Evolutionary conservation across 768 basidiomycete species (phyloP).

Genomic region (Royoungia palumana): DNA sequence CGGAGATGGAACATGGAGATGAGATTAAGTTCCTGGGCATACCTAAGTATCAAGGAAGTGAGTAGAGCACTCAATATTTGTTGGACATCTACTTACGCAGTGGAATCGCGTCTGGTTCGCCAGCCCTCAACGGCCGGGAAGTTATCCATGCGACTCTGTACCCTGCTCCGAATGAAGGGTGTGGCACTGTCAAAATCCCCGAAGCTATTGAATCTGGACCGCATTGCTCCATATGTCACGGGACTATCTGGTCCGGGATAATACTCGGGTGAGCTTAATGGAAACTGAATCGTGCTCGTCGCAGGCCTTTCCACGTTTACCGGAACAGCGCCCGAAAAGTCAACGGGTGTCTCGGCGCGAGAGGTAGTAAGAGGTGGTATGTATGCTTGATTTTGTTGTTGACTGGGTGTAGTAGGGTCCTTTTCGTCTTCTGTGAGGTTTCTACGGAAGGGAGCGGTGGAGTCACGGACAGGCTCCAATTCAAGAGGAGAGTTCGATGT

Average conservation of each 20-base stretch:
- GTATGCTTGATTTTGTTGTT: conserved; percentile 30
- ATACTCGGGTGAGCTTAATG: conserved; percentile 73
- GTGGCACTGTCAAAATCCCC: conserved; percentile 70
- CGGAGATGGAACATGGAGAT: conserved; percentile 88
- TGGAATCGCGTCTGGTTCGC: conserved; percentile 85
- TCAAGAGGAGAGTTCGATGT: conserved; percentile 48
- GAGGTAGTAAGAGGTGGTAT: conserved; percentile 32
- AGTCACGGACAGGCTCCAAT: conserved; percentile 50
- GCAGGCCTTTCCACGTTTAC: conserved; percentile 45
- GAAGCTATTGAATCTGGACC: conserved; percentile 68
- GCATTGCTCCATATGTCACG: conserved; percentile 42
- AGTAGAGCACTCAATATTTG: conserved; percentile 2
- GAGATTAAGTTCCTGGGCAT: conserved; percentile 78
- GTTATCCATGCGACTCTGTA: conserved; percentile 70
- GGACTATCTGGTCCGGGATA: conserved; percentile 52
- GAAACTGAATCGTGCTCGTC: conserved; percentile 78
- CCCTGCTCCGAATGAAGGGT: conserved; percentile 82
- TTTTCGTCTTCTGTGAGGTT: conserved; percentile 76
- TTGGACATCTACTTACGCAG: conserved; percentile 58
- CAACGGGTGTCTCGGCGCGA: conserved; percentile 50
- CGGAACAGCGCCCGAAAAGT: conserved; percentile 56
- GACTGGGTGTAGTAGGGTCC: conserved; percentile 45
- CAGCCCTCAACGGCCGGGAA: conserved; percentile 64
- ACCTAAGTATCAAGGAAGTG: conserved; percentile 40
- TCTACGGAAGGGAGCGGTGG: conserved; percentile 72